phyloP scores from a whole-genome alignment of 192 early-diverging fungal genomes.

The Coemansia biformis region DNA sequence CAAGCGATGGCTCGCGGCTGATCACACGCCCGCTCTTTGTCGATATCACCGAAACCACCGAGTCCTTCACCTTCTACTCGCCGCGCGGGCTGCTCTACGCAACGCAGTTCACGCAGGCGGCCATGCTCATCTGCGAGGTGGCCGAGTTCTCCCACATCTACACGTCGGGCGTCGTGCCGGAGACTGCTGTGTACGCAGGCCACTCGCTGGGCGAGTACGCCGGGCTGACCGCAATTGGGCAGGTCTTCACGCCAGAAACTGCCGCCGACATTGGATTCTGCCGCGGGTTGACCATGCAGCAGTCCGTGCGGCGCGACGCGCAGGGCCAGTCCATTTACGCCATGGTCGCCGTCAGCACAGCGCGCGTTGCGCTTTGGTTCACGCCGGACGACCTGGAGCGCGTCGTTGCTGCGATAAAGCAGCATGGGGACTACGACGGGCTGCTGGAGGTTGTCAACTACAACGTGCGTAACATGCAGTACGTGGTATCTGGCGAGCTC shows the following conservation, averaged over 20 bases:
- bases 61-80: constrained; percentile 77
- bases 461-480: constrained; percentile 92
- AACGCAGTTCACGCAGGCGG: constrained; percentile 93
- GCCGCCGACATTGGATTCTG: constrained; percentile 90
- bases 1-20: constrained; percentile 61
- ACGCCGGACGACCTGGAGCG: constrained; percentile 72
- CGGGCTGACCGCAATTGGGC: constrained; percentile 75
- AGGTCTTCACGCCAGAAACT: constrained; percentile 71
- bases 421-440: constrained; percentile 59
- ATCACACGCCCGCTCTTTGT: constrained; percentile 77
- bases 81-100: constrained; percentile 81
- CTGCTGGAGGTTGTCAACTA: constrained; percentile 93
- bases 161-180: constrained; percentile 70
- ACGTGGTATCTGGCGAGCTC: constrained; percentile 83
- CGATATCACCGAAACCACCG: constrained; percentile 47
- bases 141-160: constrained; percentile 85
- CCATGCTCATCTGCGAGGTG: constrained; percentile 83
- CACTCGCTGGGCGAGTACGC: constrained; percentile 95
- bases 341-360: constrained; percentile 90
- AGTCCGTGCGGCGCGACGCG: constrained; percentile 71
- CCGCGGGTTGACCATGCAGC: constrained; percentile 95
- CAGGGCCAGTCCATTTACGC: constrained; percentile 71
- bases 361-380: constrained; percentile 75
- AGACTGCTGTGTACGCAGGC: constrained; percentile 79
- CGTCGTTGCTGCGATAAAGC: constrained; percentile 51